These are phyloP conservation scores for Nothophaeocryptopus gaeumannii DNA, from an alignment of 2,329 filamentous ascomycete species.

Conservation along the genomic window DNA sequence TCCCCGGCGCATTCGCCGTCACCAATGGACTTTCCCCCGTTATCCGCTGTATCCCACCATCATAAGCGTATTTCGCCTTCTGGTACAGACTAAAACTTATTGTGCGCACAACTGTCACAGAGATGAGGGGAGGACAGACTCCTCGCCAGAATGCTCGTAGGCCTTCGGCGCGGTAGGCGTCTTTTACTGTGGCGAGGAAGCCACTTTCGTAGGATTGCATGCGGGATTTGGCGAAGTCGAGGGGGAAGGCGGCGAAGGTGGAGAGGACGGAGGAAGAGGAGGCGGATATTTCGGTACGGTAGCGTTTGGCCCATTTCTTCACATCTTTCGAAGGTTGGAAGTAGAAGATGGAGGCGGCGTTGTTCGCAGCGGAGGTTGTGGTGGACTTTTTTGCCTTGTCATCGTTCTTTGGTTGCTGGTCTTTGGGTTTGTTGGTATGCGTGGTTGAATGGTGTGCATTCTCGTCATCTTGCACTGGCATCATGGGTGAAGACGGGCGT, in stretches of 20 bases:
- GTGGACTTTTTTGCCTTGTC: no score
- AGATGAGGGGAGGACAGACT: conserved; percentile 75
- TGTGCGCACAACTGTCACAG: conserved; percentile 73
- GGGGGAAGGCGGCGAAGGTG: conserved; percentile 76
- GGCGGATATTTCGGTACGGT: conserved; percentile 77
- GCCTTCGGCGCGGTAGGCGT: conserved; percentile 65
- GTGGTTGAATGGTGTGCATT: not conserved
- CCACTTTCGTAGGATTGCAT: conserved; percentile 69
- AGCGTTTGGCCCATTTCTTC: conserved; percentile 65
- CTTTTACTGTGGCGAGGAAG: conserved; percentile 63
- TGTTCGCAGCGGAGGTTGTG: no score
- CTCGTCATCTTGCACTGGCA: conserved; percentile 24
- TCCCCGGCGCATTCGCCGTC: conserved; percentile 67
- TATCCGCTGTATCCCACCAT: conserved; percentile 63
- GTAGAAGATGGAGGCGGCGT: conserved; percentile 19
- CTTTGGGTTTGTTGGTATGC: not conserved
- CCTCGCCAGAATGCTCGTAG: conserved; percentile 51
- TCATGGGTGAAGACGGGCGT: conserved; percentile 23
- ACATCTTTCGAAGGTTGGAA: conserved; percentile 39
- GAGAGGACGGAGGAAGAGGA: conserved; percentile 74
- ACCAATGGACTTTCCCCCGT: conserved; percentile 69
- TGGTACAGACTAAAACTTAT: conserved; percentile 78
- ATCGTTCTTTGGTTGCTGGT: no score
- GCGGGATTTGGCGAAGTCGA: conserved; percentile 85
- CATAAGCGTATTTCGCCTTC: conserved; percentile 70